Evolutionary conservation across 1,284 basidiomycete species (phyloP).

Genomic region (Ustilago tritici): DNA sequence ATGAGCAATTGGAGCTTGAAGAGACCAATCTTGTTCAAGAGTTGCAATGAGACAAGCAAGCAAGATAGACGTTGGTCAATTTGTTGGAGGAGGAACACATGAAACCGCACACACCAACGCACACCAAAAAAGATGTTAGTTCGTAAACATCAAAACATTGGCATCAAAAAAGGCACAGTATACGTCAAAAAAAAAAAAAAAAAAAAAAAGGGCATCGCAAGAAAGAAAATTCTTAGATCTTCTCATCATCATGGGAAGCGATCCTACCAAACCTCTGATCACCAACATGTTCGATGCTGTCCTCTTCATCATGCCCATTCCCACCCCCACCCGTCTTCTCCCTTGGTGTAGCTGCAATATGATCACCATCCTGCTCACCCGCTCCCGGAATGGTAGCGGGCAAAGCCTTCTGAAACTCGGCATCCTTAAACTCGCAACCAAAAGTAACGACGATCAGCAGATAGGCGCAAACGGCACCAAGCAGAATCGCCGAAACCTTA

Average conservation of each 20-base stretch:
- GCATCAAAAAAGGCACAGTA: too few species aligned
- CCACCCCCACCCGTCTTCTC: background rate
- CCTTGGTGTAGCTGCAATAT: background rate
- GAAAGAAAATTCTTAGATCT: slow-evolving; percentile 11
- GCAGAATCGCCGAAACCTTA: slow-evolving; percentile 85
- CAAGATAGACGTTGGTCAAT: too few species aligned
- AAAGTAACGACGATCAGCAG: slow-evolving; percentile 62
- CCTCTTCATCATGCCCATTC: slow-evolving; percentile 36
- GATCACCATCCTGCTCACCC: slow-evolving; percentile 28
- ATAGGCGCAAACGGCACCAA: slow-evolving; percentile 74
- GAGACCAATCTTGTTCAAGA: too few species aligned
- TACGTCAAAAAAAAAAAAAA: background rate
- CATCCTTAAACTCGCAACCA: slow-evolving; percentile 73
- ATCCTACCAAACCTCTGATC: slow-evolving; percentile 14
- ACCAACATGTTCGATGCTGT: slow-evolving; percentile 46
- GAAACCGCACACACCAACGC: too few species aligned
- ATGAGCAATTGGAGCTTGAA: too few species aligned
- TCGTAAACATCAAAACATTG: too few species aligned
- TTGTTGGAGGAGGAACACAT: too few species aligned
- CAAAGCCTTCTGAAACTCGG: slow-evolving; percentile 77
- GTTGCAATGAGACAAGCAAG: too few species aligned
- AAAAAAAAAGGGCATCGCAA: background rate
- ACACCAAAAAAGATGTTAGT: too few species aligned
- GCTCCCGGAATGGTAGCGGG: slow-evolving; percentile 34
- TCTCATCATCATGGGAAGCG: slow-evolving; percentile 28